A percentile compares a stretch with the other conserved stretches of the same genome.
Evolutionary conservation across 306 rosid genomes (phyloP).

Genomic region (Parietaria judaica): DNA sequence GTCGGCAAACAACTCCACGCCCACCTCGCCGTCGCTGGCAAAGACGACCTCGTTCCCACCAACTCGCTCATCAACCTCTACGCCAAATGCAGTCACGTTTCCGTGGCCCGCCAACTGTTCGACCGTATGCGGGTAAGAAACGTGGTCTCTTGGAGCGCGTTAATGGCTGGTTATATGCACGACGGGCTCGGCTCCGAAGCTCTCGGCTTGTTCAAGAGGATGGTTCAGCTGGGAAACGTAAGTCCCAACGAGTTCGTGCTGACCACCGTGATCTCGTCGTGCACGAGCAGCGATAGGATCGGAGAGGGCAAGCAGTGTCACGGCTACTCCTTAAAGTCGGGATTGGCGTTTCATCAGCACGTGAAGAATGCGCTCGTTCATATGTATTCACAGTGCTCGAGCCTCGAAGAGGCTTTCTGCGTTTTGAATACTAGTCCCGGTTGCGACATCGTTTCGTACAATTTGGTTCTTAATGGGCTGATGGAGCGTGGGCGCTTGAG

Average conservation of each 20-base stretch:
- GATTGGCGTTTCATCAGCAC: slow-evolving; percentile 33
- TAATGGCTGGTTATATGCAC: slow-evolving; percentile 56
- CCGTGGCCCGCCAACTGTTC: slow-evolving; percentile 37
- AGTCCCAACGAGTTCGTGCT: slow-evolving; percentile 39
- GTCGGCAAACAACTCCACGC: slow-evolving; percentile 51
- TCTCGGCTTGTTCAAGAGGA: slow-evolving; percentile 29
- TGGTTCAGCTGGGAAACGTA: slow-evolving; percentile 23
- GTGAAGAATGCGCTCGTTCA: slow-evolving; percentile 58
- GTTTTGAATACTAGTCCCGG: slow-evolving; percentile 33
- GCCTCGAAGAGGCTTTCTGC: slow-evolving; percentile 31
- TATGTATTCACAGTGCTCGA: slow-evolving; percentile 44
- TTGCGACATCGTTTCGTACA: slow-evolving; percentile 34
- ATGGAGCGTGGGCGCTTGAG: slow-evolving; percentile 29
- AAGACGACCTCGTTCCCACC: slow-evolving; percentile 14
- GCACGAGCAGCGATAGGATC: slow-evolving; percentile 39
- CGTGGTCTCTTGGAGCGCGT: slow-evolving; percentile 46
- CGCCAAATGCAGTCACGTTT: slow-evolving; percentile 31
- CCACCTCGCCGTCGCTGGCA: slow-evolving; percentile 26
- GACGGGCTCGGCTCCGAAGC: slow-evolving; percentile 33
- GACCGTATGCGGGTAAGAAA: slow-evolving; percentile 41
- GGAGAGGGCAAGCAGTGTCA: slow-evolving; percentile 60
- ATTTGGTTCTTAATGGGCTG: slow-evolving; percentile 39
- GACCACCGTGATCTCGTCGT: slow-evolving; percentile 41
- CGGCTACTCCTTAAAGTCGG: slow-evolving; percentile 42
- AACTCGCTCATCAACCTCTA: slow-evolving; percentile 42